These are phyloP conservation scores for Nowakowskiella sp. DNA, from an alignment of 192 early-diverging fungal genomes.

Conservation along the genomic window DNA sequence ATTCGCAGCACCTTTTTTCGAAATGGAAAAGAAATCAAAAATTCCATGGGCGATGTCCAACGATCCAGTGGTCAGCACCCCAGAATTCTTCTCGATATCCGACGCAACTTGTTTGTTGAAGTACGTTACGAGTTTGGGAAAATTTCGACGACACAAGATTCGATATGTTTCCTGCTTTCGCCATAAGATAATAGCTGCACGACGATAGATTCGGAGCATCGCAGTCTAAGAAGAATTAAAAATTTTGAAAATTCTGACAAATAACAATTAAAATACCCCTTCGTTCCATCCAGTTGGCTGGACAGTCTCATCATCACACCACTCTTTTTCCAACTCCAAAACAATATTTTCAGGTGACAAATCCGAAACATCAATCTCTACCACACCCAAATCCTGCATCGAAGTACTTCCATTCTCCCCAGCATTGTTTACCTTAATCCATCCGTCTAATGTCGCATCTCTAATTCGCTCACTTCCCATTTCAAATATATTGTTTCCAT, in stretches of 20 bases:
- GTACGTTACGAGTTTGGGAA: not conserved
- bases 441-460: not conserved
- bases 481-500: not conserved
- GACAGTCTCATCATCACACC: conserved; percentile 1
- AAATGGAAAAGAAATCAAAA: not conserved
- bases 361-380: not conserved
- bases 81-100: not conserved
- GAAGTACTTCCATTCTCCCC: not conserved
- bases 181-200: not conserved
- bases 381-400: not conserved
- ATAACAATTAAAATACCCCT: not conserved
- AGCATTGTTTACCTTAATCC: not conserved
- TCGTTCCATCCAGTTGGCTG: not conserved
- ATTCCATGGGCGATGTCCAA: not conserved
- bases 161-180: not conserved
- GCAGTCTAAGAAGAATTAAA: not conserved
- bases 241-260: not conserved
- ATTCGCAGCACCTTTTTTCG: not conserved
- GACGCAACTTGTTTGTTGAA: not conserved
- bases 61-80: not conserved
- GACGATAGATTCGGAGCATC: not conserved
- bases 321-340: not conserved
- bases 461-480: not conserved
- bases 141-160: not conserved
- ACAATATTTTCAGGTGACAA: not conserved